Percentiles rank a stretch among this genome's conserved stretches.
Evolutionary conservation across 2,329 filamentous ascomycete genomes (phyloP).

Genomic region (Ustulina deusta): DNA sequence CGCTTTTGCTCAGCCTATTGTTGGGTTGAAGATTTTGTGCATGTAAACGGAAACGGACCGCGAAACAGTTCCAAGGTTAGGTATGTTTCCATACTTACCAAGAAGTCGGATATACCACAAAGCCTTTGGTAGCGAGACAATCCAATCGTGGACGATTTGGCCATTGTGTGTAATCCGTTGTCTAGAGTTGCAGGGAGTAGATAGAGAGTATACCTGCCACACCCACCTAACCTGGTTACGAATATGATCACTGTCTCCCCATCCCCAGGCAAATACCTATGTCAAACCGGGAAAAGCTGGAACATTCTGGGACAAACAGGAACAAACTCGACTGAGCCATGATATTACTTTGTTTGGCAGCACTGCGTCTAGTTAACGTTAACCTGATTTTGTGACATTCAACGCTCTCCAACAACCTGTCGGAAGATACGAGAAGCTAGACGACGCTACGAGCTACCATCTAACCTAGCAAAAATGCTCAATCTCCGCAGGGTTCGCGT

Average conservation of each 20-base stretch:
- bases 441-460: slow-evolving; percentile 8
- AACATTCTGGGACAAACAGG: slow-evolving; percentile 27
- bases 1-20: background rate
- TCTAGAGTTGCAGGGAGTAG: background rate
- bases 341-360: slow-evolving; percentile 16
- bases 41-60: background rate
- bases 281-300: slow-evolving; percentile 6
- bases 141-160: too few relatives aligned
- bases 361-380: background rate
- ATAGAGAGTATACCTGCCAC: too few relatives aligned
- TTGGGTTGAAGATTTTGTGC: too few relatives aligned
- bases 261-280: too few relatives aligned
- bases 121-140: too few relatives aligned
- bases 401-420: background rate
- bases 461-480: slow-evolving; percentile 76
- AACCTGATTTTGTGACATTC: background rate
- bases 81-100: too few relatives aligned
- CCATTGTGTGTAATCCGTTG: background rate
- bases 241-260: too few relatives aligned
- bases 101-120: too few relatives aligned
- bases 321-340: slow-evolving; percentile 3
- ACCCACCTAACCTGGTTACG: too few relatives aligned
- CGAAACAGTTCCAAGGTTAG: too few relatives aligned
- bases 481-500: slow-evolving; percentile 69
- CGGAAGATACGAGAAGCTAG: slow-evolving; percentile 6